Evolutionary conservation across 164 flowering plant genomes (phyloP).

Genomic region (Annona cherimola): DNA sequence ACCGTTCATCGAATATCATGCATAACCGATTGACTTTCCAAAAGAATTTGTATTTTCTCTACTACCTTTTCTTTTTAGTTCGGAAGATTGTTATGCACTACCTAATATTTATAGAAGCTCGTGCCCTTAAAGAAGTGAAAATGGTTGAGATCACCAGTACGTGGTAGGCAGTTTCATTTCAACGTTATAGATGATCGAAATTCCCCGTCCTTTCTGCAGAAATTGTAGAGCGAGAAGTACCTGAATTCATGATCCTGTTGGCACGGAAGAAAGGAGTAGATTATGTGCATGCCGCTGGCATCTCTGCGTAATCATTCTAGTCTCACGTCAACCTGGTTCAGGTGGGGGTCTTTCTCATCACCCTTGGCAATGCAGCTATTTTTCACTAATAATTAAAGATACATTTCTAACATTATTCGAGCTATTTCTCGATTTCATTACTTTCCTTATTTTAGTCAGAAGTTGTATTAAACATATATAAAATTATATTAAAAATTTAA

Average conservation of each 20-base stretch:
- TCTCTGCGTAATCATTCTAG: neutral
- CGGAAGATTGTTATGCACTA: neutral
- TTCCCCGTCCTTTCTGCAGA: neutral
- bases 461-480: no score
- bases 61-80: no score
- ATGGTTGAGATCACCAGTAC: no score
- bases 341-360: neutral
- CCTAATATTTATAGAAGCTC: neutral
- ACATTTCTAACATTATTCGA: no score
- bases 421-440: no score
- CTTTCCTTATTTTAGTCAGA: no score
- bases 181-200: neutral
- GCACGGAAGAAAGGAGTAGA: neutral
- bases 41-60: no score
- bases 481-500: no score
- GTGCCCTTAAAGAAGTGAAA: no score
- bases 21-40: neutral
- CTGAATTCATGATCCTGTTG: neutral
- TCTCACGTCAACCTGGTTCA: conserved; percentile 1
- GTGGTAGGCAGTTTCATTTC: neutral
- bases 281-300: neutral
- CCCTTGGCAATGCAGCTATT: no score
- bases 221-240: neutral
- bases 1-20: neutral
- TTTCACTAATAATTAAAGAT: no score